A percentile compares a stretch with the other conserved stretches of the same genome.
These are phyloP conservation scores for Gloeostereum incarnatum DNA, from an alignment of 768 basidiomycete genomes.

Conservation along the genomic window DNA sequence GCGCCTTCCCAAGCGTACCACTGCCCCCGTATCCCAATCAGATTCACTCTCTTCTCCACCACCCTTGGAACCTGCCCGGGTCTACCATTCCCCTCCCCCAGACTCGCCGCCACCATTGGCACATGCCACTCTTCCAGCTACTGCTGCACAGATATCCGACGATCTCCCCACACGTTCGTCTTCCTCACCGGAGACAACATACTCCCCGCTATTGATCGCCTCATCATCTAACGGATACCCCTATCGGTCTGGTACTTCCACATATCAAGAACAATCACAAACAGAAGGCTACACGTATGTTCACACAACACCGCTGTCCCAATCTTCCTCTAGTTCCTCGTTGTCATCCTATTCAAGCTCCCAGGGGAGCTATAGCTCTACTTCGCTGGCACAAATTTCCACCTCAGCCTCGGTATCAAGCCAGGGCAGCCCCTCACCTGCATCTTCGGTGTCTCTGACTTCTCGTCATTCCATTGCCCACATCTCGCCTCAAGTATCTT, in stretches of 20 bases:
- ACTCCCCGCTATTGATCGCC: constrained; percentile 17
- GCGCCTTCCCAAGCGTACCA: constrained; percentile 25
- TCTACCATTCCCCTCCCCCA: constrained; percentile 33
- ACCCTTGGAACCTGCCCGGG: constrained; percentile 33
- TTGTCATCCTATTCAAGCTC: constrained; percentile 1
- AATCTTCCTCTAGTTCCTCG: constrained; percentile 26
- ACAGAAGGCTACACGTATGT: constrained; percentile 25
- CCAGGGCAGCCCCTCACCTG: not conserved
- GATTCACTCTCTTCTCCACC: constrained; percentile 22
- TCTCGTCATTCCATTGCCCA: not conserved
- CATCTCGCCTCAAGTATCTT: not conserved
- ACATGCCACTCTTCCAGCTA: constrained; percentile 38
- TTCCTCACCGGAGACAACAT: constrained; percentile 33
- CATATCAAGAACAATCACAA: constrained; percentile 35
- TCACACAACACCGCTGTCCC: constrained; percentile 39
- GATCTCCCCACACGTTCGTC: constrained; percentile 32
- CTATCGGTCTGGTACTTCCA: constrained; percentile 30
- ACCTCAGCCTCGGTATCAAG: not conserved
- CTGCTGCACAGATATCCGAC: constrained; percentile 21
- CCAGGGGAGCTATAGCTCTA: not conserved
- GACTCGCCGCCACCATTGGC: constrained; percentile 48
- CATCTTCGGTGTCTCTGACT: not conserved
- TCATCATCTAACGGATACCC: constrained; percentile 13
- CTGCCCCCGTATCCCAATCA: constrained; percentile 11
- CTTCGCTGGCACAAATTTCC: constrained; percentile 1